phyloP scores from a whole-genome alignment of 768 basidiomycete genomes.

The Leucogyrophana mollusca region DNA sequence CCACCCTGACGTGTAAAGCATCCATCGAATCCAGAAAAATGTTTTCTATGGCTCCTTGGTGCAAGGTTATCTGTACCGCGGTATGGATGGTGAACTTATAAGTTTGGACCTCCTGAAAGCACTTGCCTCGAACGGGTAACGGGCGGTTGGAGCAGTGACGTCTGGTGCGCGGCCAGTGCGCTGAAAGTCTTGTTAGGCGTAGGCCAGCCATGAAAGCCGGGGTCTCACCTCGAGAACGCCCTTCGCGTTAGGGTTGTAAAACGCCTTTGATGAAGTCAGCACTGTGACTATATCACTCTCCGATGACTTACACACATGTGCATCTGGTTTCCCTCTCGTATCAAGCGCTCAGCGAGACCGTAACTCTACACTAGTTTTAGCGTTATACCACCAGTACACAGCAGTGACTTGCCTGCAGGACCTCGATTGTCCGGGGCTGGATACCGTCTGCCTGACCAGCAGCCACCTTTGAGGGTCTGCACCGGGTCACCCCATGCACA shows the following conservation, averaged over 20 bases:
- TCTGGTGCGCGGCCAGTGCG: constrained; percentile 62
- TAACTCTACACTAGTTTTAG: constrained; percentile 80
- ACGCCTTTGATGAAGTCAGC: constrained; percentile 44
- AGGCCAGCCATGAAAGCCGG: not conserved
- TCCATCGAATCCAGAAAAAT: constrained; percentile 42
- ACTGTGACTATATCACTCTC: not conserved
- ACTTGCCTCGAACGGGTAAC: constrained; percentile 69
- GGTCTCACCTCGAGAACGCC: constrained; percentile 60
- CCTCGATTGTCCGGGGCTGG: constrained; percentile 53
- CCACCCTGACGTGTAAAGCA: constrained; percentile 28
- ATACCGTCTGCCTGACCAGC: constrained; percentile 58
- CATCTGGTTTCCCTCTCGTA: constrained; percentile 67
- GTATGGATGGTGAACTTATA: not conserved
- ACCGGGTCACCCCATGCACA: no score
- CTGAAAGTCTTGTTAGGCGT: constrained; percentile 30
- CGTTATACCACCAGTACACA: no score
- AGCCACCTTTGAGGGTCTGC: constrained; percentile 38
- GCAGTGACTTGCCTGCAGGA: constrained; percentile 48
- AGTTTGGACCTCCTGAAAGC: not conserved
- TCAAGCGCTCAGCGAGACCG: constrained; percentile 64
- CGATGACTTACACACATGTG: constrained; percentile 57
- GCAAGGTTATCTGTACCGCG: constrained; percentile 29
- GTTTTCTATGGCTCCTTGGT: constrained; percentile 41
- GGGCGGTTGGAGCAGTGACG: constrained; percentile 58
- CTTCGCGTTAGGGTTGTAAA: constrained; percentile 63